Evolutionary conservation across 495 filamentous ascomycete genomes (phyloP).

Genomic region (Letharia columbiana): DNA sequence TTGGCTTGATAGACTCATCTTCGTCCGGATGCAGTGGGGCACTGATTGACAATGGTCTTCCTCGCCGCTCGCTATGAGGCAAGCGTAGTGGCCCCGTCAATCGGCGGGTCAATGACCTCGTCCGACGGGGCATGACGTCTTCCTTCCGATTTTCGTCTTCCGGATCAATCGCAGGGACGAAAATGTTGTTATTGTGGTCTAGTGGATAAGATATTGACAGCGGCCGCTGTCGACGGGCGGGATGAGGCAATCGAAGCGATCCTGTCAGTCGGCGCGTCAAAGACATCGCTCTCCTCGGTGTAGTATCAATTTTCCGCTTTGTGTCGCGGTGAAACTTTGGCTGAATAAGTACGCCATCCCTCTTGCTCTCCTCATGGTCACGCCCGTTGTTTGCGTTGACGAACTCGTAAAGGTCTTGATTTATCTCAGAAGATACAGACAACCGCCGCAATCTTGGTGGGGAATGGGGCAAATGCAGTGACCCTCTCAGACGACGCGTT

Average conservation of each 20-base stretch:
- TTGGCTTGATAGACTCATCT: neutral
- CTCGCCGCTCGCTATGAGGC: neutral
- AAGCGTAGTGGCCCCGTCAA: neutral
- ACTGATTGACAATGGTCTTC: neutral
- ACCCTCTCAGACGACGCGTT: slow-evolving; percentile 35
- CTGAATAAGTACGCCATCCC: slow-evolving; percentile 18
- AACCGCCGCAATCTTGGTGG: slow-evolving; percentile 21
- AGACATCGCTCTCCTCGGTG: neutral
- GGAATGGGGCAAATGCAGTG: slow-evolving; percentile 42
- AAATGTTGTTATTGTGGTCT: neutral
- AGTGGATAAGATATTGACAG: neutral
- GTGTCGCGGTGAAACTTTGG: neutral
- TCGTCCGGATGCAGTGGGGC: neutral
- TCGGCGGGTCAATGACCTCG: neutral
- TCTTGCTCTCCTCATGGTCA: slow-evolving; percentile 31
- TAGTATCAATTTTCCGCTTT: neutral
- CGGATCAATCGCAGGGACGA: neutral
- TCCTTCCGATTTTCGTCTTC: neutral
- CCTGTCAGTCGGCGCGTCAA: slow-evolving; percentile 1
- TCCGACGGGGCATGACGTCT: neutral
- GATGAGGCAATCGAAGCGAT: neutral
- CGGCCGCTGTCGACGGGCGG: neutral
- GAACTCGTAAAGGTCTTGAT: slow-evolving; percentile 23
- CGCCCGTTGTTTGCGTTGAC: slow-evolving; percentile 25
- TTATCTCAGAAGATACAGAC: neutral